Evolutionary conservation across 164 flowering plant genomes (phyloP), one percentile per base, ranked within the genome.

Genomic region (Amborella trichopoda): DNA sequence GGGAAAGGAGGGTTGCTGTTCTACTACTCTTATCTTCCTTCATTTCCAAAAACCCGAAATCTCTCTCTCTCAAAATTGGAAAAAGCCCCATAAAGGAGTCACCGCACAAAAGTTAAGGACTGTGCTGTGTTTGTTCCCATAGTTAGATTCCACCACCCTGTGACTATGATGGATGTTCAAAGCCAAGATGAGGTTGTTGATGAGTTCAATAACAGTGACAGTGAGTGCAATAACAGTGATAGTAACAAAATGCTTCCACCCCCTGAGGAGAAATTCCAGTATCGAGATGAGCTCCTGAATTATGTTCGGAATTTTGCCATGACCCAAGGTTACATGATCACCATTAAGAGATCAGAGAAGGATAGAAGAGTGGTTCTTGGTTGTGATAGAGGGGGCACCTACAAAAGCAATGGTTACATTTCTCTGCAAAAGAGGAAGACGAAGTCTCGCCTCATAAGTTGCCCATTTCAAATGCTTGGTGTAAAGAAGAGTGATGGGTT

Each of bases 341-440:
- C 69, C 5, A 71, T 71, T 8, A 67, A 71, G 52, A 58, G 51
- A 40, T 67, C 75, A 18, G 56, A 47, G 51, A 71, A 53, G 58
- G 75, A 67, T 16, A 58, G 48, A 40, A 26, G 49, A 22, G 75
- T 71, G 14, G 44, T 64, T 9, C 72, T 71, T 58, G 72, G 75
- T 44, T 71, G 75, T 61, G 72, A 71, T 26, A 61, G 75, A 55
- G 75, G 75, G 46, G 75, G 75, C 34, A 43, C 50, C 37, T 58
- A 68, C 28, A 58, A 70, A 10, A 65, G 73, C 33, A 52, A 59
- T 26, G 59, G 62, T 39, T 28, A 46, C 26, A 60, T 44, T 12
- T 40, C 23, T 26, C 50, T 45, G 40, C 66, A 64, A 23, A 53
- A 61, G 49, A 60, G 66, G 52, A 68, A 61, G 48, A 47, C 61